Base-by-base conservation (phyloP, 1,139 yeast species). In the Saccharomycopsis hybrid region DNA sequence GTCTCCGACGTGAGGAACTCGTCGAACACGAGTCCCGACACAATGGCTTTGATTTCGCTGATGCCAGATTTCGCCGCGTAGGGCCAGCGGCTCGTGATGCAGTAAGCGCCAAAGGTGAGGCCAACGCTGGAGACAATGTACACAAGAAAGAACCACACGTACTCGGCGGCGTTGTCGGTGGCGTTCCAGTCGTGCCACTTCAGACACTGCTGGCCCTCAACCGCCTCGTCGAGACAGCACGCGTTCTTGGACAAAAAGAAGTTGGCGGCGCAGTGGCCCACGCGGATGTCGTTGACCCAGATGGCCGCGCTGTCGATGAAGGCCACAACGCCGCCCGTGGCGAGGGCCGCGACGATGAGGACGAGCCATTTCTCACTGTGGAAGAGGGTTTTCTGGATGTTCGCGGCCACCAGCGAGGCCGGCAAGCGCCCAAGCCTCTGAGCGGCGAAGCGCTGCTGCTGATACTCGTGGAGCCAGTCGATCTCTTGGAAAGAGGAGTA, bases 21-120 rank as follows among this genome's bases (percentile, higher is more conserved):
- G 9, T 67, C 60, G 54, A 77, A 69, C 48, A 74, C 72, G 58
- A 74, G 70, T 2, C 89, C 90, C 2, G 80, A 75, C n/a, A 83
- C 70, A 33, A 81, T 74, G 48, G 79, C 67, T 57, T 79, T 80
- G 48, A 82, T 72, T 59, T 84, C 92, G 2, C 88, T 78, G 31
- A 86, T 82, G 3, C 95, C 95, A 47, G 85, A 78, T 58, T 77
- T 78, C 38, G 72, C 68, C 32, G 82, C 74, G 47, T 70, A 66
- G 0, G 76, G 74, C 5, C 77, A 75, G 41, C 58, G 62, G 27
- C 59, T 54, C 2, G 66, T 59, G 5, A 76, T 64, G 1, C 65
- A 51, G 2, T 66, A 61, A 0, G 75, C 70, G 1, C 60, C 31
- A 2, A 62, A 47, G 2, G 68, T 66, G 24, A 69, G 54, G 5